These are phyloP conservation scores for Trichoderma harzianum DNA, from an alignment of 2,329 filamentous ascomycete genomes.

Conservation along the genomic window DNA sequence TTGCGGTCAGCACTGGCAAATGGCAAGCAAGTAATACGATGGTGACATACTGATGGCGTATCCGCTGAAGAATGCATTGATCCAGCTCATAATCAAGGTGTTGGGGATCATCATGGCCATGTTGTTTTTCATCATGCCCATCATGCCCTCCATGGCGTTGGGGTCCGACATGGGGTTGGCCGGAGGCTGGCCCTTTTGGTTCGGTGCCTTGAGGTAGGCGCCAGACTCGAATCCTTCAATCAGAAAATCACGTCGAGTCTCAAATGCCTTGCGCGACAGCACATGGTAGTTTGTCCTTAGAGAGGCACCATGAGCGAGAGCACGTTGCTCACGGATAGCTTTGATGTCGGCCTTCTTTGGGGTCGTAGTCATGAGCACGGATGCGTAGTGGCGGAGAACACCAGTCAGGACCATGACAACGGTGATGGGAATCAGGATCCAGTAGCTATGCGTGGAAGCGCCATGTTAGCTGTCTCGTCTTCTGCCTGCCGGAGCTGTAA, in stretches of 20 bases:
- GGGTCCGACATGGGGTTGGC: conserved; percentile 95
- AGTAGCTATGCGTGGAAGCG: conserved; percentile 66
- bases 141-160: conserved; percentile 98
- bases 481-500: neutral
- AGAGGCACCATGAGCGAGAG: conserved; percentile 77
- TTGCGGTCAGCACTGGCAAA: conserved; percentile 22
- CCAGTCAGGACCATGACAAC: conserved; percentile 97
- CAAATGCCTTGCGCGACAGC: conserved; percentile 74
- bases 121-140: conserved; percentile 99
- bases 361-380: conserved; percentile 78
- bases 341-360: conserved; percentile 78
- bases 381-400: conserved; percentile 92
- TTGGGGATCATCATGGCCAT: conserved; percentile 99
- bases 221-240: conserved; percentile 80
- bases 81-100: conserved; percentile 99
- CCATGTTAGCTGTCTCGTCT: conserved; percentile 26
- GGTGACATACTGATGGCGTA: conserved; percentile 82
- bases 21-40: neutral
- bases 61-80: conserved; percentile 97
- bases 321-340: conserved; percentile 80
- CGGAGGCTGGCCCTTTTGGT: conserved; percentile 78
- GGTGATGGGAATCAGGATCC: conserved; percentile 97
- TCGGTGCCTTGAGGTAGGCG: conserved; percentile 84
- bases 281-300: conserved; percentile 79
- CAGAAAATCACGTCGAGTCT: conserved; percentile 74